Evolutionary conservation across 2,329 filamentous ascomycete genomes (phyloP).

Genomic region (Blumeriella jaapii): DNA sequence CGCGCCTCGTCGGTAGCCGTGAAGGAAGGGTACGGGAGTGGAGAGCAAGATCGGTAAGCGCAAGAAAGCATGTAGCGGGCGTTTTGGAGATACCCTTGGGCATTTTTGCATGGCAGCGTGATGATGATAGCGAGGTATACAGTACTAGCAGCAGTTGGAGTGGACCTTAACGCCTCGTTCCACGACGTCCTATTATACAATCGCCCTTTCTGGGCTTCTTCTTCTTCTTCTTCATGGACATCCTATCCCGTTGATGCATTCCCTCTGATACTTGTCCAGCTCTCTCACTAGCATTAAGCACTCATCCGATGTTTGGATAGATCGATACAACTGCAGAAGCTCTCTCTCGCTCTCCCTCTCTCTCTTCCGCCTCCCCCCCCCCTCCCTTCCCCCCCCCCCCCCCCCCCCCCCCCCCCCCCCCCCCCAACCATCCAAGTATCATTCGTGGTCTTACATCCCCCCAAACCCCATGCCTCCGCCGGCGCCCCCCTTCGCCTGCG

Average conservation of each 20-base stretch:
- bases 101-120: conserved; percentile 18
- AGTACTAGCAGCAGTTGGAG: neutral
- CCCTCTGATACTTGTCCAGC: too few relatives aligned
- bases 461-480: conserved; percentile 41
- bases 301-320: too few relatives aligned
- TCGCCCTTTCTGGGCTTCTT: conserved; percentile 1
- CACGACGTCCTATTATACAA: conserved; percentile 18
- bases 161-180: conserved; percentile 16
- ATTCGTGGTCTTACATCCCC: conserved; percentile 26
- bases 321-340: neutral
- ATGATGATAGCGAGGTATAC: conserved; percentile 1
- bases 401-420: neutral
- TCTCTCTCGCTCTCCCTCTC: neutral
- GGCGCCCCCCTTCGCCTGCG: conserved; percentile 50
- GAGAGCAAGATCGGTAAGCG: conserved; percentile 9
- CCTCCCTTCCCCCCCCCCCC: neutral
- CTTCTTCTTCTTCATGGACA: neutral
- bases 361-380: neutral
- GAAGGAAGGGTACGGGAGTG: conserved; percentile 1
- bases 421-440: too few relatives aligned
- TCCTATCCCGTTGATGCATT: too few relatives aligned
- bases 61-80: conserved; percentile 16
- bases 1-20: conserved; percentile 6
- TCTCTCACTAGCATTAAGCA: too few relatives aligned
- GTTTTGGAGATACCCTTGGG: conserved; percentile 22